Evolutionary conservation across 73 alveolate species (phyloP).

Genomic region (Uronychia binucleata): DNA sequence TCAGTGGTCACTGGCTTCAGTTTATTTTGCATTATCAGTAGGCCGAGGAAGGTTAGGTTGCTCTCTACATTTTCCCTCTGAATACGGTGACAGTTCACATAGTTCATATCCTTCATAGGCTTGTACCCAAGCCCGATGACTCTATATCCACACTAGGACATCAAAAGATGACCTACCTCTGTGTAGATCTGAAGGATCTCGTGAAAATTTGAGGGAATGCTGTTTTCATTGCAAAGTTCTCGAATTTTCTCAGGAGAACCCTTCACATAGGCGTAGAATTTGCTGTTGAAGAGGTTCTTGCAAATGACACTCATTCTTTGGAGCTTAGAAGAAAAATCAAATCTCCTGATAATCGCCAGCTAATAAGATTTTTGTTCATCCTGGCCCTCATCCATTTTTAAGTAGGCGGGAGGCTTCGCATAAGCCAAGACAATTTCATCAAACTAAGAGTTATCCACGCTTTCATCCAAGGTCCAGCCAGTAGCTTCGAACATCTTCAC

Average conservation of each 20-base stretch:
- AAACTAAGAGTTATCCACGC: background rate
- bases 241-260: slow-evolving; percentile 91
- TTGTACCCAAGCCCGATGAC: slow-evolving; percentile 81
- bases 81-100: background rate
- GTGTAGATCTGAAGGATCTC: slow-evolving; percentile 34
- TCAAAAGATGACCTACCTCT: background rate
- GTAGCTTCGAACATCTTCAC: slow-evolving; percentile 90
- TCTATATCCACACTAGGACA: slow-evolving; percentile 75
- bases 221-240: slow-evolving; percentile 56
- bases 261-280: slow-evolving; percentile 77
- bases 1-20: slow-evolving; percentile 88
- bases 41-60: slow-evolving; percentile 89
- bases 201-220: slow-evolving; percentile 74
- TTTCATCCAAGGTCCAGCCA: slow-evolving; percentile 76
- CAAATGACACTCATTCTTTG: slow-evolving; percentile 72
- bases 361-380: slow-evolving; percentile 2
- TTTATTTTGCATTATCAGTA: slow-evolving; percentile 90
- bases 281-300: slow-evolving; percentile 19
- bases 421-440: background rate
- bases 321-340: slow-evolving; percentile 67
- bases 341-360: slow-evolving; percentile 46
- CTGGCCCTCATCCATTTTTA: background rate
- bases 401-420: background rate
- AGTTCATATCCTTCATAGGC: slow-evolving; percentile 10
- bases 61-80: slow-evolving; percentile 75